Evolutionary conservation across 1,284 basidiomycete species (phyloP).

Genomic region (Leccinum griseonigrum): DNA sequence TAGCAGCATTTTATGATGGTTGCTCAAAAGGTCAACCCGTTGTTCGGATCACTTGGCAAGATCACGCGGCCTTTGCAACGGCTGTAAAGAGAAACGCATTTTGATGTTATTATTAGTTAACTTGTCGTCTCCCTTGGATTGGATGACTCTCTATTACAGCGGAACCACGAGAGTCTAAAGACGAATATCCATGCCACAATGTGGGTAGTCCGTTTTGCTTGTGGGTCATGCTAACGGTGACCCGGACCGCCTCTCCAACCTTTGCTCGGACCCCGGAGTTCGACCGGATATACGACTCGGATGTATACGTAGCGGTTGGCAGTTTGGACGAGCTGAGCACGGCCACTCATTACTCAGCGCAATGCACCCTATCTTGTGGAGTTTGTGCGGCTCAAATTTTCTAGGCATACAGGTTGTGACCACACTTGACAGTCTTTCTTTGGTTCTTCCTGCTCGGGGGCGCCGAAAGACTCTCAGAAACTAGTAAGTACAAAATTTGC

Average conservation of each 20-base stretch:
- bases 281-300: not conserved
- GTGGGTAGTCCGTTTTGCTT: not conserved
- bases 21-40: not conserved
- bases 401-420: not conserved
- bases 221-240: constrained; percentile 3
- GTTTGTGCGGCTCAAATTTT: too few species aligned
- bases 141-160: not conserved
- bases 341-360: too few species aligned
- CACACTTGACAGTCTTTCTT: not conserved
- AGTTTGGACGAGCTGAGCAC: too few species aligned
- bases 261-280: not conserved
- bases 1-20: not conserved
- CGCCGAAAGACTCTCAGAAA: not conserved
- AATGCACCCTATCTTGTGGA: too few species aligned
- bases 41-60: not conserved
- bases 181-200: not conserved
- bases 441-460: not conserved
- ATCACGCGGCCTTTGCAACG: not conserved
- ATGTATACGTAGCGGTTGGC: too few species aligned
- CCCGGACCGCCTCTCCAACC: not conserved
- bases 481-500: not conserved
- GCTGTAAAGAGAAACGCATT: not conserved
- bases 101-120: not conserved
- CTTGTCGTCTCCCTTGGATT: not conserved
- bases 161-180: constrained; percentile 5